Evolutionary conservation across 495 filamentous ascomycete species (phyloP), one percentile per base, ranked within the genome.

Genomic region (Trichoderma erinaceum): DNA sequence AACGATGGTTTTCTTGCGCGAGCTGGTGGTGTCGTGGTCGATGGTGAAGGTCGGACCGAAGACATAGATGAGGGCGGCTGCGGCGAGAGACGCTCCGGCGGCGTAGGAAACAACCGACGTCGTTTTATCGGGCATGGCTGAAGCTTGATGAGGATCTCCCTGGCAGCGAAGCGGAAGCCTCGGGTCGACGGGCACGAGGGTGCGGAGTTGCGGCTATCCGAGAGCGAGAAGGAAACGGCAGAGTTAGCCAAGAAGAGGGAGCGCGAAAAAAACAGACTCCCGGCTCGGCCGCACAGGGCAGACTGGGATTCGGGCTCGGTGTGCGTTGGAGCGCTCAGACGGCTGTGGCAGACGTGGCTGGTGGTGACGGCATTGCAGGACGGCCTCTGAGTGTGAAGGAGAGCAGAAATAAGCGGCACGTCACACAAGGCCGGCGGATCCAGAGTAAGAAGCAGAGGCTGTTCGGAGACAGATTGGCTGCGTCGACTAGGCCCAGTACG

Each of bases 31-130:
- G 32, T 92, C 90, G 69, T 86, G 85, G 78, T 99, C 94, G 73
- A 98, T 87, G 72, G 96, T 92, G 78, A 91, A 97, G 43, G 96
- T 97, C 6, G 95, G 95, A 3, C 87, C 93, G 76, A 99, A 98
- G 69, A 98, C 93, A 75, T 98, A 99, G 74, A 99, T 89, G 16
- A 98, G 81, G 16, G 96, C 93, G 69, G 96, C 89, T n/a, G 96
- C 95, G 48, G 95, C 95, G 44, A 99, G 89, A 64, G 93, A 97
- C 32, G 95, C 96, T 65, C 93, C 95, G 35, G 93, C 93, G 73
- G 96, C 96, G 76, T 99, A 99, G 18, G 90, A 90, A 70, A 90
- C 91, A 69, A 97, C 90, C 15, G 91, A 92, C 66, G 90, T 85
- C 41, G 91, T 87, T 80, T 87, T 93, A 72, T 97, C 92, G 70